Base-by-base conservation (phyloP, 345 rosid species). In the Brassica juncea region DNA sequence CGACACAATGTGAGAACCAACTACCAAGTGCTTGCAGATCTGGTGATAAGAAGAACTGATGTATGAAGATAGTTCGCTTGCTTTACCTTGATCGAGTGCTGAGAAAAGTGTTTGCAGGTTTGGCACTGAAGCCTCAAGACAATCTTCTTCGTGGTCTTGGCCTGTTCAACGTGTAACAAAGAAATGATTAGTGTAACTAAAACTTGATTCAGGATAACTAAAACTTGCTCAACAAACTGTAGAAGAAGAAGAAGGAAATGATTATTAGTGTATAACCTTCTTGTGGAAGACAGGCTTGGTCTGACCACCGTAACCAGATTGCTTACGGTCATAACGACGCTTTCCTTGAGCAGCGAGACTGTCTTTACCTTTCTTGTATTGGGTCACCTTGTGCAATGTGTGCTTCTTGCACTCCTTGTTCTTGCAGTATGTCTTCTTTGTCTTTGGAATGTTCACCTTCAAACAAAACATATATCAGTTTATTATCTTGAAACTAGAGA, bases 271-370 rank as follows among this genome's bases (percentile, higher is more conserved):
- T 0, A 14, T 69, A n/a, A 89, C 96, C 92, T 91, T 91, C 87
- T 91, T 91, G 91, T 89, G 97, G 78, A 89, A 91, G 59, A 91
- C 97, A 1, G 93, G 93, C 85, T 91, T 91, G 44, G 93, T 91
- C 80, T 91, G 96, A 54, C 96, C 96, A 76, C 96, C 96, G 66
- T 89, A 91, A 60, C 96, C 96, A 28, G 96, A 91, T 72, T 91
- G 93, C 35, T 91, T 89, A 60, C 96, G 89, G 49, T 89, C 96
- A 70, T 91, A 91, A 79, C 93, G 96, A 10, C 96, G 83, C 82
- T 91, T 91, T 1, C 96, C 96, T 42, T 89, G 93, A 28, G 85
- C 96, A 79, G 93, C 90, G 9, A 89, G 92, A 77, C 96, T 87
- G 19, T 91, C 96, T 82, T 91, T 91, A 2, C 96, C 96, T 86